Percentiles rank a stretch among this genome's conserved stretches.
phyloP scores from a whole-genome alignment of 2,329 filamentous ascomycete species.

The Microsporum audouinii region DNA sequence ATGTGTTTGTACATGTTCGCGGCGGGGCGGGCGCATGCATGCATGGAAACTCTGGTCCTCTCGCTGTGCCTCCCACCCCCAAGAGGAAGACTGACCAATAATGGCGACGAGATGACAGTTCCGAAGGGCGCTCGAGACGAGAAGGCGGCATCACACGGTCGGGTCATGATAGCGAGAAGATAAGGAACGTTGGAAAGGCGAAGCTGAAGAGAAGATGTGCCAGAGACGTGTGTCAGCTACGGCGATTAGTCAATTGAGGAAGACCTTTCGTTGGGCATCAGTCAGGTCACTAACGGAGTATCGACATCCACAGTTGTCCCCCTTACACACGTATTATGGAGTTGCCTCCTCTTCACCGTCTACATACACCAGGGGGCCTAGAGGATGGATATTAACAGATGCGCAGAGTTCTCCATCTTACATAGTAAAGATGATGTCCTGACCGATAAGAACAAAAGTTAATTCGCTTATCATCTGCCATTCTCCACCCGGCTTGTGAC shows the following conservation, averaged over 20 bases:
- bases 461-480: slow-evolving; percentile 1
- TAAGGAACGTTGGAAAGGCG: neutral
- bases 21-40: slow-evolving; percentile 3
- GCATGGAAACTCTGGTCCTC: neutral
- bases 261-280: neutral
- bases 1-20: neutral
- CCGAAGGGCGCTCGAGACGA: neutral
- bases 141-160: neutral
- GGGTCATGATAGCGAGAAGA: neutral
- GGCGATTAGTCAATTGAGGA: neutral
- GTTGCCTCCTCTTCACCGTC: no score
- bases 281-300: neutral
- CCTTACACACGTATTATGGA: neutral
- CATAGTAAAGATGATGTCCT: neutral
- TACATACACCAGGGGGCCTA: no score
- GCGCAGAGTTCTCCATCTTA: neutral
- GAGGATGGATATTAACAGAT: no score
- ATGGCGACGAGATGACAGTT: neutral
- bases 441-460: neutral
- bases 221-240: no score
- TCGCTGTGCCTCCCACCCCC: neutral
- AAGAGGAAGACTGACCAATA: neutral
- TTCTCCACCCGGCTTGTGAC: neutral
- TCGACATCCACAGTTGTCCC: neutral
- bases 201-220: neutral